phyloP scores from a whole-genome alignment of 2,329 filamentous ascomycete species.

The Truncatella angustata region DNA sequence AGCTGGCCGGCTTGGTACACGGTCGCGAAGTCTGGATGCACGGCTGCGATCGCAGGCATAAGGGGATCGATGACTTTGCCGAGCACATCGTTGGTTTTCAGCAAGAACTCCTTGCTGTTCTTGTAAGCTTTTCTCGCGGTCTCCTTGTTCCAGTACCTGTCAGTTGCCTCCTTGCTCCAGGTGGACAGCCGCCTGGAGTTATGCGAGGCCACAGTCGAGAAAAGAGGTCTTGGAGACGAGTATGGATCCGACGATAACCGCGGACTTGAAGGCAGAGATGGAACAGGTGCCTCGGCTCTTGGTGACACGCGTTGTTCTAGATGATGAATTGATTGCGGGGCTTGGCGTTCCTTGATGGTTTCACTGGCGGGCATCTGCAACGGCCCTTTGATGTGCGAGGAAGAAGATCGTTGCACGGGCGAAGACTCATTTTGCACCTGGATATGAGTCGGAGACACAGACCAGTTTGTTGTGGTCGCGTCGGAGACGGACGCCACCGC shows the following conservation, averaged over 20 bases:
- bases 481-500: not conserved
- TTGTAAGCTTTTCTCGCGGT: slow-evolving; percentile 10
- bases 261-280: not conserved
- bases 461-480: too few relatives aligned
- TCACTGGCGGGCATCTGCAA: too few relatives aligned
- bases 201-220: not conserved
- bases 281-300: not conserved
- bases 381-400: too few relatives aligned
- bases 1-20: not conserved
- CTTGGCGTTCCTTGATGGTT: not conserved
- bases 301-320: not conserved
- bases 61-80: slow-evolving; percentile 7
- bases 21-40: slow-evolving; percentile 7
- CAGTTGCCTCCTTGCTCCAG: not conserved
- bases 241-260: not conserved
- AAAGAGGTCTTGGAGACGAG: not conserved
- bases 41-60: slow-evolving; percentile 7
- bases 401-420: too few relatives aligned
- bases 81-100: slow-evolving; percentile 3
- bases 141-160: slow-evolving; percentile 9
- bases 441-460: too few relatives aligned
- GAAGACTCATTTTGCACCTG: too few relatives aligned
- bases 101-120: slow-evolving; percentile 1
- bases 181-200: not conserved
- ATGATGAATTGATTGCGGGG: not conserved